Base-by-base conservation (phyloP, 176 grass and related monocot species). In the Chloris gayana region DNA sequence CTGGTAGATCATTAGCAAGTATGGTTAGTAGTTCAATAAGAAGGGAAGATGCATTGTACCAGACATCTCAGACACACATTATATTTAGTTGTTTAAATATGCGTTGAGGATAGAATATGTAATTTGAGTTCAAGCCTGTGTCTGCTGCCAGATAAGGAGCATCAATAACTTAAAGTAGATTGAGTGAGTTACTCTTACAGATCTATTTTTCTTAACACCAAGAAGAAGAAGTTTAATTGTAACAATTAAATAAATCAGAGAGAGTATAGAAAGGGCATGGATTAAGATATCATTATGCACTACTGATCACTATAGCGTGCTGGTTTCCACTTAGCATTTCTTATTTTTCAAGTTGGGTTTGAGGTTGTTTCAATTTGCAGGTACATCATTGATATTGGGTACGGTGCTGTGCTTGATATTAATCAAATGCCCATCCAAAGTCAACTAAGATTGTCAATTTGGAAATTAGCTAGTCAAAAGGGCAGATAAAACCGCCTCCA, bases 391-490 rank as follows among this genome's bases (percentile, higher is more conserved):
- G 35, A 74, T 49, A 65, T 73, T 46, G 41, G 18, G n/a, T n/a
- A n/a, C n/a, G 44, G 56, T 44, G 29, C 15, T 24, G 24, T 11
- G 18, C 17, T 22, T 78, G 58, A 26, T 21, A 41, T 22, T 78
- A 59, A 26, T 26, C 41, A 46, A 44, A 26, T 57, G 54, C 50
- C 18, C 19, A 27, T 63, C 37, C 14, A 51, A 74, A 79, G 69
- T 88, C 86, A 83, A 74, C 54, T 25, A 32, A 37, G 34, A 65
- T 65, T 58, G 60, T 35, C 70, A 60, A 24, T 32, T 53, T 0
- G 4, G 50, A 86, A 31, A 31, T 51, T 78, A 58, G 35, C 17
- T 0, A 47, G 57, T 83, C 80, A 79, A 57, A 78, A 35, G n/a
- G 60, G 73, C 56, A 71, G 22, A 47, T 57, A 37, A 10, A 57